Base-by-base conservation (phyloP, 2,329 filamentous ascomycete genomes). In the Cadophora luteo-olivacea region DNA sequence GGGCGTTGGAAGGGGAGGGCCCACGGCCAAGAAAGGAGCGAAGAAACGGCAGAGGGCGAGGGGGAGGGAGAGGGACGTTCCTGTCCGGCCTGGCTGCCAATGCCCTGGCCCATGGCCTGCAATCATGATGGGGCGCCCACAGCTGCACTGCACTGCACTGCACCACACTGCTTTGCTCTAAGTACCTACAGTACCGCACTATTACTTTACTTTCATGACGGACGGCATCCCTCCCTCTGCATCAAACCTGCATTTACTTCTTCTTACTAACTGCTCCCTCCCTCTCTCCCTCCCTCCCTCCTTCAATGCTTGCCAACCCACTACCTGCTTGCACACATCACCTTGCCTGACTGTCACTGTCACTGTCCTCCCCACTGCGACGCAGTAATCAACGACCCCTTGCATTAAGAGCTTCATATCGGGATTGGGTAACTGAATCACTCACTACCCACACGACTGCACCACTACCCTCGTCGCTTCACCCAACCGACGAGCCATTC, bases 381-480 rank as follows among this genome's bases (percentile, higher is more conserved):
- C 33, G 25, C 58, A 61, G 22, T n/a, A 29, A 63, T 63, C 48
- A 11, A 38, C 45, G 45, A 38, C 45, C 61, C 61, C 45, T 63
- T 63, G 61, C 61, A 63, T 63, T 19, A 25, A 63, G 61, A 63
- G 32, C 48, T 33, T 52, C 48, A 29, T 52, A 29, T 48, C 38
- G 38, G 52, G 52, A 55, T 25, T 33, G 52, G n/a, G 14, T 55
- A 29, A 29, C 52, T 55, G 52, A 16, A 19, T 16, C 11, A 54
- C 12, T 45, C 24, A 36, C 54, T 36, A 36, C 6, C 33, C 24
- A 8, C 22, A 38, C 54, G 19, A 22, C 48, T 51, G 61, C 41
- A 63, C 25, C 14, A 54, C 48, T n/a, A 52, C 61, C 22, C 8
- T 16, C 38, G 6, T 36, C 12, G 24, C 41, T 12, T 24, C 36